Evolutionary conservation across 1,139 yeast genomes (phyloP), one percentile per base, ranked within the genome.

Genomic region (Blastobotrys aristatus): DNA sequence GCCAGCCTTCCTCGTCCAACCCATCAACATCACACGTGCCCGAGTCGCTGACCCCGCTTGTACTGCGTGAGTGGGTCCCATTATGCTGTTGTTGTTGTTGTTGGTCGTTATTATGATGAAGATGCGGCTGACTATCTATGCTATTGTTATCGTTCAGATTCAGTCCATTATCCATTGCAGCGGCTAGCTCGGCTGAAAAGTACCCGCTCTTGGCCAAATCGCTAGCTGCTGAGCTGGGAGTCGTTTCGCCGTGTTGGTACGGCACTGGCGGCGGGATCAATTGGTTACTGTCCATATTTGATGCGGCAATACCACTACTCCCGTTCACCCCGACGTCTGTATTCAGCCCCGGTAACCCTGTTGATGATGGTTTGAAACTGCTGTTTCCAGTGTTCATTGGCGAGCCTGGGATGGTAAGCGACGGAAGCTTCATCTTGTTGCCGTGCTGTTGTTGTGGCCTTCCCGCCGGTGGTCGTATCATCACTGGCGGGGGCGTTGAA

Each of bases 1-100:
- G 77, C 97, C 97, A 90, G 50, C 84, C 90, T 21, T 79, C 82
- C 40, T 86, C 90, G 27, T 82, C 82, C 47, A 90, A 66, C 33
- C 79, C 77, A 42, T 78, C 78, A 33, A 82, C 73, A 51, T 74
- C 77, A 14, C 20, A 14, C 6, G 42, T 37, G 33, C 33, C n/a
- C 7, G 16, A 5, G 33, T 30, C 33, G 7, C n/a, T 7, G 7
- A 14, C 17, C 16, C 13, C 21, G 5, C 42, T 39, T 6, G 20
- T 17, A 39, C 14, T 26, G 24, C 42, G 32, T n/a, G 16, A 39
- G 46, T 33, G 42, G 18, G 26, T 21, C n/a, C 36, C 29, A 31
- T 13, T 21, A 13, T 30, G 44, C 22, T 43, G 39, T 2, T 20
- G 44, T 41, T 16, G n/a, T 11, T 36, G 32, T 43, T 32, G 40